phyloP scores from a whole-genome alignment of 257 asterid species.

The Cinchona pubescens region DNA sequence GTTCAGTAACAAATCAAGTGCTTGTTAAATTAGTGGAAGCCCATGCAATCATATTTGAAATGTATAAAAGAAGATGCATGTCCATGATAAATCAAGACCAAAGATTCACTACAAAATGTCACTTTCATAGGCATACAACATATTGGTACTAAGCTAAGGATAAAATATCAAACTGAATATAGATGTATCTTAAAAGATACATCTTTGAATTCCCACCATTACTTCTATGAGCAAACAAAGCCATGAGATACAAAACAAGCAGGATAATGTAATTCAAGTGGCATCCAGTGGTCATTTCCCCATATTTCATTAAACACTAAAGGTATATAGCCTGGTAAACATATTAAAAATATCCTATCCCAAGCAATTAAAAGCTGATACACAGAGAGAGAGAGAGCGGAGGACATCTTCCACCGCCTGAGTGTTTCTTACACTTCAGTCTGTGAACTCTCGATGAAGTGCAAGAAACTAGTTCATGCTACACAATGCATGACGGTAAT shows the following conservation, averaged over 20 bases:
- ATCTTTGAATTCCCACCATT: background rate
- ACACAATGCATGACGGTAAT: background rate
- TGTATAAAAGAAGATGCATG: background rate
- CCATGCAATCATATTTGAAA: background rate
- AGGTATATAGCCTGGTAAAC: background rate
- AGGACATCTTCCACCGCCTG: too few species aligned
- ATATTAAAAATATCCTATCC: background rate
- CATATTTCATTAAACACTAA: background rate
- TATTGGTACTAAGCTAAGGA: background rate
- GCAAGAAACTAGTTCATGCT: background rate
- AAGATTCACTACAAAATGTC: background rate
- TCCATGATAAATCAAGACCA: background rate
- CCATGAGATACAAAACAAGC: background rate
- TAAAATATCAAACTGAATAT: background rate
- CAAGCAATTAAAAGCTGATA: background rate
- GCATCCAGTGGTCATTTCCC: background rate
- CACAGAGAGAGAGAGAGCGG: background rate
- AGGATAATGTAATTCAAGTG: background rate
- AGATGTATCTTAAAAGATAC: background rate
- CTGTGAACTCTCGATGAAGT: background rate
- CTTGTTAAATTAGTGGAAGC: background rate
- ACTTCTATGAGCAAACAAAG: background rate
- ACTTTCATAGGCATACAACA: background rate
- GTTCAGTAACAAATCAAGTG: background rate
- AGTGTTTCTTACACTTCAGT: too few species aligned